These are phyloP conservation scores for Fagopyrum tataricum DNA, from an alignment of 148 eudicot genomes.

Conservation along the genomic window DNA sequence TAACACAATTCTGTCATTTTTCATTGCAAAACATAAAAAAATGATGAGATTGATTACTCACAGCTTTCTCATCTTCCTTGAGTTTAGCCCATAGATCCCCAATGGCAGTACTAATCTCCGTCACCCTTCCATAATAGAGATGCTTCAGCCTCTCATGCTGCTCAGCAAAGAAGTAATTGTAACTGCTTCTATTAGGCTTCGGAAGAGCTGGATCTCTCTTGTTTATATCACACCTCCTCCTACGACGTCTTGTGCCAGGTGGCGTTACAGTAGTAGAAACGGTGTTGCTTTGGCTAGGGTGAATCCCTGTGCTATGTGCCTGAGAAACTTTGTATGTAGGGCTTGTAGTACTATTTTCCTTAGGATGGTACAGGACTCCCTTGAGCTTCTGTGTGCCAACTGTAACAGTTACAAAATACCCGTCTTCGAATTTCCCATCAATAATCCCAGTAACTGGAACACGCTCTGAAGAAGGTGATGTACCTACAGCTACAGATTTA, in stretches of 20 bases:
- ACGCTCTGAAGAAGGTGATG: constrained; percentile 26
- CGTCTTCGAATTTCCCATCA: constrained; percentile 89
- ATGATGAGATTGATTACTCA: constrained; percentile 23
- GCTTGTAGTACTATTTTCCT: constrained; percentile 17
- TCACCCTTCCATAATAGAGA: constrained; percentile 63
- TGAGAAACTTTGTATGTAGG: not conserved
- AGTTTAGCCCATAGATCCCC: constrained; percentile 84
- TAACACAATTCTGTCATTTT: too few species aligned
- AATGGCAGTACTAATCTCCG: constrained; percentile 87
- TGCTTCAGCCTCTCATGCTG: constrained; percentile 80
- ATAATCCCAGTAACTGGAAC: constrained; percentile 63
- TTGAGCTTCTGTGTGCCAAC: constrained; percentile 59
- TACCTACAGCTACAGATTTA: constrained; percentile 17
- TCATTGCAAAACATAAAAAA: not conserved
- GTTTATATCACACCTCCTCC: constrained; percentile 51
- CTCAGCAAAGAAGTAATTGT: constrained; percentile 90
- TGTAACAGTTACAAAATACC: constrained; percentile 80
- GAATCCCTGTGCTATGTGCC: not conserved
- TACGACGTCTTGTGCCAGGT: constrained; percentile 35
- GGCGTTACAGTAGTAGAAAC: not conserved
- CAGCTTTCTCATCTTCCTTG: constrained; percentile 56
- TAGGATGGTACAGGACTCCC: constrained; percentile 73
- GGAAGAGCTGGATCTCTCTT: constrained; percentile 91
- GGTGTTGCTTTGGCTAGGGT: not conserved
- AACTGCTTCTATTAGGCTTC: constrained; percentile 90